Conservation (phyloP, 2,329 filamentous ascomycete genomes). For the Ceratocystis papillata region DNA sequence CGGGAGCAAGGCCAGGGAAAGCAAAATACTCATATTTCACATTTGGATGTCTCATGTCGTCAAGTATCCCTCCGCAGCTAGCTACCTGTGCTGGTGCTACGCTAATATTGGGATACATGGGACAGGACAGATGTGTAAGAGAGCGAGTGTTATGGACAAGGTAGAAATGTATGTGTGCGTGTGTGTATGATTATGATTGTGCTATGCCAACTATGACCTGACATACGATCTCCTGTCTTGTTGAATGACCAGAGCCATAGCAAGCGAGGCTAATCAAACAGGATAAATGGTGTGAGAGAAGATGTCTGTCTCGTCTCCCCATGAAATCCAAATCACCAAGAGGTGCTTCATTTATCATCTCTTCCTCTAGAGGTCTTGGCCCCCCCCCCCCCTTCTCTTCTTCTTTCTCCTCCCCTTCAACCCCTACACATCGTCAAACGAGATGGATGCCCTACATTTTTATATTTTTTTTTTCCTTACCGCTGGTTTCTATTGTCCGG, state of each 20-base stretch:
- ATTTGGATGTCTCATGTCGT: not conserved
- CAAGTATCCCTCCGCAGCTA: not conserved
- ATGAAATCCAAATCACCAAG: too few species aligned
- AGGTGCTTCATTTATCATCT: too few species aligned
- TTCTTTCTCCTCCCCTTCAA: not conserved
- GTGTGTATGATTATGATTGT: too few species aligned
- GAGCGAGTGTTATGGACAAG: too few species aligned
- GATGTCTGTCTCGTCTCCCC: not conserved
- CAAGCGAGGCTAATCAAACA: conserved; percentile 10
- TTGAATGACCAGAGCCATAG: not conserved
- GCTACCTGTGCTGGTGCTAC: too few species aligned
- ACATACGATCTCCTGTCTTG: not conserved
- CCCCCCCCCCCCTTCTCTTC: not conserved
- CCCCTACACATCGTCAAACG: not conserved
- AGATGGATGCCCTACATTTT: not conserved
- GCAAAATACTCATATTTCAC: too few species aligned
- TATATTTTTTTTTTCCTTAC: not conserved
- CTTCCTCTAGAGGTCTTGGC: too few species aligned
- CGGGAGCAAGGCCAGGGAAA: too few species aligned
- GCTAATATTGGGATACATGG: too few species aligned
- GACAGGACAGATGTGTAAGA: too few species aligned
- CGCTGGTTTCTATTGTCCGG: not conserved
- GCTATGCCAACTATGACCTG: not conserved
- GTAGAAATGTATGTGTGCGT: not conserved
- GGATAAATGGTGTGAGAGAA: not conserved